Evolutionary conservation across 768 basidiomycete genomes (phyloP).

Genomic region (Russula compacta): DNA sequence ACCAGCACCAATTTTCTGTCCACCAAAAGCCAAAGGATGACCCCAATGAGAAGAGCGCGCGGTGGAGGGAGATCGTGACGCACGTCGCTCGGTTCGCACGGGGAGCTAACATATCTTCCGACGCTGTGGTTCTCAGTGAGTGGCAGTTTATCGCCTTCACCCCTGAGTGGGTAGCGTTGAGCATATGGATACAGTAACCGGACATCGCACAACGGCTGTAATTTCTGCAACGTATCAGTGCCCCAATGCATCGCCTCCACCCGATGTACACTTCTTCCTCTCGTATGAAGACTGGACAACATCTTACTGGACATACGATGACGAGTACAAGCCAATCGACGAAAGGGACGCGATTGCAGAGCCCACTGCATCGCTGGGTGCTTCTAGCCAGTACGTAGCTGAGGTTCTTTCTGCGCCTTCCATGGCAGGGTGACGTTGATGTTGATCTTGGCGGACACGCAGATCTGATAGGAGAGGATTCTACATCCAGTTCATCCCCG

Average conservation of each 20-base stretch:
- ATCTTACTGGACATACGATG: constrained; percentile 7
- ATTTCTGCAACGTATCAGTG: background rate
- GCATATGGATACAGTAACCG: background rate
- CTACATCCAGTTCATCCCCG: background rate
- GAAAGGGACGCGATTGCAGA: background rate
- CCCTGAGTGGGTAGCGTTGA: background rate
- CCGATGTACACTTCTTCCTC: constrained; percentile 12
- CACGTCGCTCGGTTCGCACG: background rate
- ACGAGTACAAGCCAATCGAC: background rate
- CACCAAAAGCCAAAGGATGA: constrained; percentile 4
- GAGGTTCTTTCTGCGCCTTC: background rate
- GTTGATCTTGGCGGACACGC: background rate
- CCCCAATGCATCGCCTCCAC: background rate
- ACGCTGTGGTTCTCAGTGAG: constrained; percentile 8
- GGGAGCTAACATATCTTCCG: background rate
- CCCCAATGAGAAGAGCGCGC: constrained; percentile 2
- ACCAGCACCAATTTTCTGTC: background rate
- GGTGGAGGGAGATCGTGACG: constrained; percentile 1
- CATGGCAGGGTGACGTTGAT: background rate
- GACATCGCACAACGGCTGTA: background rate
- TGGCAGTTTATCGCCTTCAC: background rate
- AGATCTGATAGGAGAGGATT: background rate
- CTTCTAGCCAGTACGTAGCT: background rate
- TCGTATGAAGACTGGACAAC: constrained; percentile 8
- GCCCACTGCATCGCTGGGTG: background rate